Evolutionary conservation across 176 grass and related monocot species (phyloP).

Genomic region (Raddia guianensis): DNA sequence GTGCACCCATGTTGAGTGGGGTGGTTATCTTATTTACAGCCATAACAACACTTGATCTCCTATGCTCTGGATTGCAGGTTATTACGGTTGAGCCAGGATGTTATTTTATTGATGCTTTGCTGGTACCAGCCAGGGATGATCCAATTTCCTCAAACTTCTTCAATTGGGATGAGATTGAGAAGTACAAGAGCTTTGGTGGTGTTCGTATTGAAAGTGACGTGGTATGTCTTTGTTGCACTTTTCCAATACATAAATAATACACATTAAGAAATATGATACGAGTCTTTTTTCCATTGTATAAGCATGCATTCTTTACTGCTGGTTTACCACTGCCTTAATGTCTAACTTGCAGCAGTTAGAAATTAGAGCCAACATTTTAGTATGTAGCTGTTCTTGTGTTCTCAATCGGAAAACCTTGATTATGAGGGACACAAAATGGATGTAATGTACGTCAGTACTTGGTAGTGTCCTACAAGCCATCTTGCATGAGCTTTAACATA

Average conservation of each 20-base stretch:
- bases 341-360: background rate
- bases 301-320: background rate
- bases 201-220: constrained; percentile 95
- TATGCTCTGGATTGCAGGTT: constrained; percentile 66
- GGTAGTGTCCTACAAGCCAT: constrained; percentile 17
- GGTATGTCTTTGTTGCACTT: constrained; percentile 56
- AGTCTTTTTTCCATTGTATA: background rate
- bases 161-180: constrained; percentile 68
- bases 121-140: constrained; percentile 61
- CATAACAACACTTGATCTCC: constrained; percentile 32
- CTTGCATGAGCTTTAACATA: background rate
- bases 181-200: constrained; percentile 82
- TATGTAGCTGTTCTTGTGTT: constrained; percentile 5
- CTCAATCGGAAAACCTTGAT: constrained; percentile 11
- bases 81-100: constrained; percentile 96
- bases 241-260: background rate
- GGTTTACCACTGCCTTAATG: background rate
- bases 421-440: background rate
- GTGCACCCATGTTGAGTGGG: constrained; percentile 18
- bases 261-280: background rate
- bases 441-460: constrained; percentile 11
- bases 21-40: background rate
- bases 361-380: background rate
- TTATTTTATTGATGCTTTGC: constrained; percentile 86
- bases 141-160: constrained; percentile 70